These are phyloP conservation scores for Onygenales sp. DNA, from an alignment of 2,329 filamentous ascomycete species.

Conservation along the genomic window DNA sequence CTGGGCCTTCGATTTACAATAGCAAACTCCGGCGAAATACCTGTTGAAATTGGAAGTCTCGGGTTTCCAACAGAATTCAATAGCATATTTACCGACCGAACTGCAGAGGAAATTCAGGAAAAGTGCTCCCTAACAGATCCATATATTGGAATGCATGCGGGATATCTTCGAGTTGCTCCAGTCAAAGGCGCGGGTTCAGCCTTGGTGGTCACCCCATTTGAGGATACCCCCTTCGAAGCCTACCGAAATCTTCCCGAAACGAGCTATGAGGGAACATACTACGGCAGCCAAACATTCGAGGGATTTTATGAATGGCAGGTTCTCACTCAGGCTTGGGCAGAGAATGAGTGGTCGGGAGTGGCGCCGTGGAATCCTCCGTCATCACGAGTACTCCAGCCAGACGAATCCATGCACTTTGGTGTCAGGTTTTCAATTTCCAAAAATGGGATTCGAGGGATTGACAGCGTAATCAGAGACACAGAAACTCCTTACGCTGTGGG, in stretches of 20 bases:
- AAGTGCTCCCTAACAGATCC: slow-evolving; percentile 50
- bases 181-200: slow-evolving; percentile 44
- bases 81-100: slow-evolving; percentile 49
- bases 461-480: slow-evolving; percentile 35
- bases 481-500: slow-evolving; percentile 43
- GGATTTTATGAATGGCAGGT: slow-evolving; percentile 54
- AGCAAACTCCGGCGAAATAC: slow-evolving; percentile 31
- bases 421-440: slow-evolving; percentile 42
- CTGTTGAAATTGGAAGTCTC: slow-evolving; percentile 47
- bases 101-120: slow-evolving; percentile 39
- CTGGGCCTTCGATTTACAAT: slow-evolving; percentile 45
- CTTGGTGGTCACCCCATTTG: slow-evolving; percentile 47
- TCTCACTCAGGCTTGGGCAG: slow-evolving; percentile 44
- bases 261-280: slow-evolving; percentile 29
- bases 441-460: slow-evolving; percentile 38
- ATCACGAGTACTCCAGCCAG: slow-evolving; percentile 36
- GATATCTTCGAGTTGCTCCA: slow-evolving; percentile 46
- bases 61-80: slow-evolving; percentile 54
- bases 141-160: slow-evolving; percentile 51
- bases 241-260: slow-evolving; percentile 45
- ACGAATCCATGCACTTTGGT: slow-evolving; percentile 40
- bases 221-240: slow-evolving; percentile 43
- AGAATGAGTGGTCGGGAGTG: slow-evolving; percentile 44
- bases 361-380: slow-evolving; percentile 49
- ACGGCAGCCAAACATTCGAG: slow-evolving; percentile 49